A percentile compares a stretch with the other conserved stretches of the same genome.
Evolutionary conservation across 1,284 basidiomycete species (phyloP).

Genomic region (Ceratobasidium theobromae): DNA sequence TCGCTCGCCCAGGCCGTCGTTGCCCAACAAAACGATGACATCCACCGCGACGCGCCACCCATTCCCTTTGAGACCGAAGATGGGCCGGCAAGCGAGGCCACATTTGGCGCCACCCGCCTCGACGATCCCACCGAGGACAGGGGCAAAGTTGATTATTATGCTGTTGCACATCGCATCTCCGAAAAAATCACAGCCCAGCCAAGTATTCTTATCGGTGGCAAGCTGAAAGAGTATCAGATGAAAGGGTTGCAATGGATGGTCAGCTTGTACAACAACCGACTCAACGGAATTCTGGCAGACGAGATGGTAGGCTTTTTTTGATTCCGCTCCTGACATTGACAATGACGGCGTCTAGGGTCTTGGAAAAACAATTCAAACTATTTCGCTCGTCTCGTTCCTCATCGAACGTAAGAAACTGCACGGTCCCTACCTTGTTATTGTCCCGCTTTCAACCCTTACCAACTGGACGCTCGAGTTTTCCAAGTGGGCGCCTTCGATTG

Average conservation of each 20-base stretch:
- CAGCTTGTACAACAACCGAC: constrained; percentile 96
- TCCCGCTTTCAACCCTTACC: constrained; percentile 96
- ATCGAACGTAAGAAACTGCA: constrained; percentile 91
- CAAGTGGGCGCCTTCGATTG: constrained; percentile 92
- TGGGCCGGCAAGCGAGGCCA: constrained; percentile 80
- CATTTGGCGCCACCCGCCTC: constrained; percentile 80
- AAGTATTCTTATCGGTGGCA: constrained; percentile 76
- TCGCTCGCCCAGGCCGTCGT: constrained; percentile 93
- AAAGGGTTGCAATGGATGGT: constrained; percentile 98
- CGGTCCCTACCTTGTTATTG: constrained; percentile 96
- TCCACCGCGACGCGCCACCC: constrained; percentile 43
- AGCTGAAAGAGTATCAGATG: constrained; percentile 90
- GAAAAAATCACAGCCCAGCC: constrained; percentile 90
- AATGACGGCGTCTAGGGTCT: constrained; percentile 66
- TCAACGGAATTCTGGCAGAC: constrained; percentile 96
- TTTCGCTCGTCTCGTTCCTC: constrained; percentile 93
- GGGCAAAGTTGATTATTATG: constrained; percentile 93
- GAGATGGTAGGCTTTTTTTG: constrained; percentile 76
- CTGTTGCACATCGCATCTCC: constrained; percentile 90
- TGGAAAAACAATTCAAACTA: constrained; percentile 94
- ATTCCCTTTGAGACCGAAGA: constrained; percentile 57
- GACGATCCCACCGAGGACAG: constrained; percentile 68
- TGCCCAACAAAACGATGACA: constrained; percentile 87
- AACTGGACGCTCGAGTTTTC: constrained; percentile 98
- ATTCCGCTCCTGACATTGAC: constrained; percentile 4